These are phyloP conservation scores for Draba incana DNA, from an alignment of 345 rosid species.

Conservation along the genomic window DNA sequence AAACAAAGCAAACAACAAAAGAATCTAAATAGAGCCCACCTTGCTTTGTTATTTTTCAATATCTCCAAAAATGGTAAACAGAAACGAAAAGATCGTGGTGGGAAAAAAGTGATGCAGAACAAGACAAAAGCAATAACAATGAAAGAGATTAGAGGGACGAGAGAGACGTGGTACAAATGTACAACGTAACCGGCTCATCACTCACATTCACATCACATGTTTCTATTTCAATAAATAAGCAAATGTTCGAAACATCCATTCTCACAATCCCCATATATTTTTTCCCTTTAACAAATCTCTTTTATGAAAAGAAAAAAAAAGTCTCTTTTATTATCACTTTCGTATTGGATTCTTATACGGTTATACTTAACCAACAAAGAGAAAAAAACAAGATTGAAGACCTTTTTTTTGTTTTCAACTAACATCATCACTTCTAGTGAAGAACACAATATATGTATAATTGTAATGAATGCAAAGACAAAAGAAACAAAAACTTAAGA, in stretches of 20 bases:
- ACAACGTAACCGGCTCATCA: slow-evolving; percentile 10
- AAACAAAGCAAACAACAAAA: neutral
- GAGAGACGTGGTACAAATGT: slow-evolving; percentile 40
- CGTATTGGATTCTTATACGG: slow-evolving; percentile 30
- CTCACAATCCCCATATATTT: slow-evolving; percentile 7
- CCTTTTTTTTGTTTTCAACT: neutral
- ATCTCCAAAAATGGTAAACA: slow-evolving; percentile 33
- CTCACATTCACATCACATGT: slow-evolving; percentile 36
- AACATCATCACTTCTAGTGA: neutral
- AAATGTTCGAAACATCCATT: slow-evolving; percentile 15
- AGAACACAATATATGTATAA: slow-evolving; percentile 2
- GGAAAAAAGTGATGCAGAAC: slow-evolving; percentile 24
- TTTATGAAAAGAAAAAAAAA: neutral
- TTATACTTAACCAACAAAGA: neutral
- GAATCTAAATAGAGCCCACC: slow-evolving; percentile 31
- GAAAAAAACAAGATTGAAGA: neutral
- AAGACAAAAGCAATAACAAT: slow-evolving; percentile 20
- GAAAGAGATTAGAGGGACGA: neutral
- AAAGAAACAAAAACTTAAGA: slow-evolving; percentile 22
- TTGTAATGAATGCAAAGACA: neutral
- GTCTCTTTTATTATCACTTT: slow-evolving; percentile 5
- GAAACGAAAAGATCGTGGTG: slow-evolving; percentile 35
- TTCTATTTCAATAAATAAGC: slow-evolving; percentile 24
- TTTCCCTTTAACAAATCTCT: neutral
- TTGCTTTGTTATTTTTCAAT: slow-evolving; percentile 30